phyloP scores from a whole-genome alignment of 495 filamentous ascomycete species.

The Bathelium albidoporum region DNA sequence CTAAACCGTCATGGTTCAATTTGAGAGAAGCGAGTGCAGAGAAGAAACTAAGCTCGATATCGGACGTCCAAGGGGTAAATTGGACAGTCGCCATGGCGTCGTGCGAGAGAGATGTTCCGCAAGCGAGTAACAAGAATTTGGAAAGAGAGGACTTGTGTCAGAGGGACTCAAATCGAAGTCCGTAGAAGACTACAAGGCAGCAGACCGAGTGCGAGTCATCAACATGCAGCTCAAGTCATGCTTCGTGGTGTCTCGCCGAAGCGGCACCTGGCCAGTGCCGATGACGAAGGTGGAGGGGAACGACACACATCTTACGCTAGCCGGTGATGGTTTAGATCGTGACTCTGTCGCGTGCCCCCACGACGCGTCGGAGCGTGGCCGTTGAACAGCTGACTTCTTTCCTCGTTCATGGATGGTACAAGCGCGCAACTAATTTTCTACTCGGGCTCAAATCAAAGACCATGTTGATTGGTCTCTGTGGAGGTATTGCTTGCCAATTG shows the following conservation, averaged over 20 bases:
- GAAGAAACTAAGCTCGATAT: conserved; percentile 93
- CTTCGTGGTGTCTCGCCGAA: not conserved
- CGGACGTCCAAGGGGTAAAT: conserved; percentile 81
- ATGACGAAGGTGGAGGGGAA: not conserved
- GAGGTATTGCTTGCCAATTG: conserved; percentile 46
- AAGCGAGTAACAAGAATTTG: no score
- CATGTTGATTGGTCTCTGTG: conserved; percentile 93
- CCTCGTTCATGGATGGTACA: no score
- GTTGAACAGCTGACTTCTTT: no score
- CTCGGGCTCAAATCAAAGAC: conserved; percentile 9
- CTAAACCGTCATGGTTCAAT: conserved; percentile 91
- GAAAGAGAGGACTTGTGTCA: not conserved
- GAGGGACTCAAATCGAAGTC: not conserved
- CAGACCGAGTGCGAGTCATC: not conserved
- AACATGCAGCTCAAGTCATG: not conserved
- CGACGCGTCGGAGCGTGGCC: not conserved
- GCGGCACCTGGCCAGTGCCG: not conserved
- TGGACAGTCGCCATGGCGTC: conserved; percentile 33
- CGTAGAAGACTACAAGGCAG: not conserved
- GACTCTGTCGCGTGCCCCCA: not conserved
- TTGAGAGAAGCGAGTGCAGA: conserved; percentile 78
- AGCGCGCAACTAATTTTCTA: no score
- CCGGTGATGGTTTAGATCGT: not conserved
- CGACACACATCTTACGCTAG: not conserved
- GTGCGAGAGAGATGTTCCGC: not conserved